These are phyloP conservation scores for Lumnitzera racemosa DNA, from an alignment of 345 rosid species.

Conservation along the genomic window DNA sequence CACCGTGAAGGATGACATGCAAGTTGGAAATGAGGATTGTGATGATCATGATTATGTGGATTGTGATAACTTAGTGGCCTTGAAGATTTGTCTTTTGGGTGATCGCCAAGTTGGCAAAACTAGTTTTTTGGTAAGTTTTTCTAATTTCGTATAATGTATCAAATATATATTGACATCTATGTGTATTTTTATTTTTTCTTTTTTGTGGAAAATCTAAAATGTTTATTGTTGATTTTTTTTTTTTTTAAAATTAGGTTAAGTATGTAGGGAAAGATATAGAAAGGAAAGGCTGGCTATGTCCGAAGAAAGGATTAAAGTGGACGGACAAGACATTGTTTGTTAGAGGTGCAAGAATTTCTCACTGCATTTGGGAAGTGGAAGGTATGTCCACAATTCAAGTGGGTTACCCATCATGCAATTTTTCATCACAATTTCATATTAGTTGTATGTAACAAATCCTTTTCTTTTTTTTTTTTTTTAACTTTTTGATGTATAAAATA, in stretches of 20 bases:
- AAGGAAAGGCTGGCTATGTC: constrained; percentile 14
- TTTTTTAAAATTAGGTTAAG: constrained; percentile 38
- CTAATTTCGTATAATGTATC: too few relatives aligned
- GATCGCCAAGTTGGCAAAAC: constrained; percentile 74
- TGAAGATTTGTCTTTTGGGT: constrained; percentile 82
- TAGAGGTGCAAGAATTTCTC: constrained; percentile 67
- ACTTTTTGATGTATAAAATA: too few relatives aligned
- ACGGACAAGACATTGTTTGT: constrained; percentile 67
- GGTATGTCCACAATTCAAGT: constrained; percentile 23
- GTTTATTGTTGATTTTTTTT: not conserved
- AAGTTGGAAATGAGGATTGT: too few relatives aligned
- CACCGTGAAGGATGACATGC: not conserved
- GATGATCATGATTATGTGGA: constrained; percentile 18
- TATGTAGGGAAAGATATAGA: constrained; percentile 62
- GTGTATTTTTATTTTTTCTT: too few relatives aligned
- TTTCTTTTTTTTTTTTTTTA: too few relatives aligned
- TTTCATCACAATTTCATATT: not conserved
- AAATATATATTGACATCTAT: too few relatives aligned
- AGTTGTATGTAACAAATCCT: too few relatives aligned
- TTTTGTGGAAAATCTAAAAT: not conserved
- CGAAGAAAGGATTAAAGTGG: constrained; percentile 44
- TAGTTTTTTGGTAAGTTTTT: constrained; percentile 50
- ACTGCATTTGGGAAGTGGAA: constrained; percentile 77
- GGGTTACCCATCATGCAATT: too few relatives aligned
- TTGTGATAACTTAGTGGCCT: constrained; percentile 57